phyloP scores from a whole-genome alignment of 2,329 filamentous ascomycete species.

The Fusarium sp. region DNA sequence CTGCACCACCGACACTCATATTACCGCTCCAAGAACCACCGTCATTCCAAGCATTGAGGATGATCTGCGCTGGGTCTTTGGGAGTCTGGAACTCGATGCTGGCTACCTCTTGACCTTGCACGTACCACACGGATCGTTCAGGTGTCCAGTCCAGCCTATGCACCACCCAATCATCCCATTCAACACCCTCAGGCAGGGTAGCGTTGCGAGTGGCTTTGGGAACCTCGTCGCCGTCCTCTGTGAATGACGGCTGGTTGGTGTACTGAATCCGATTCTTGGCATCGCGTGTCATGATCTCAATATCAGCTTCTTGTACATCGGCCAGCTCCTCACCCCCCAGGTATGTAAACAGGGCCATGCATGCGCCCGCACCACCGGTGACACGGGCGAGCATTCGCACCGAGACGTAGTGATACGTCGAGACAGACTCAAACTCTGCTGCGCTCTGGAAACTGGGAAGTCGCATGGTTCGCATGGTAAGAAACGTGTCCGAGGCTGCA shows the following conservation, averaged over 20 bases:
- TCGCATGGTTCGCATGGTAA: slow-evolving; percentile 63
- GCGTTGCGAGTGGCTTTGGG: slow-evolving; percentile 62
- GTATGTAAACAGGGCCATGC: slow-evolving; percentile 68
- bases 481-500: slow-evolving; percentile 56
- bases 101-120: slow-evolving; percentile 64
- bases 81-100: slow-evolving; percentile 69
- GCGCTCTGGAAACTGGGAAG: slow-evolving; percentile 61
- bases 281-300: slow-evolving; percentile 66
- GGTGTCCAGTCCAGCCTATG: slow-evolving; percentile 73
- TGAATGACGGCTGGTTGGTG: slow-evolving; percentile 71
- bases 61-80: slow-evolving; percentile 63
- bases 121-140: slow-evolving; percentile 67
- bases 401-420: slow-evolving; percentile 51
- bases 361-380: slow-evolving; percentile 61
- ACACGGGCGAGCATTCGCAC: slow-evolving; percentile 67
- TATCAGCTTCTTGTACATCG: slow-evolving; percentile 64
- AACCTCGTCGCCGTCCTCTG: slow-evolving; percentile 59
- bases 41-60: slow-evolving; percentile 73
- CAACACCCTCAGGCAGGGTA: slow-evolving; percentile 58
- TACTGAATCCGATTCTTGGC: slow-evolving; percentile 63
- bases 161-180: slow-evolving; percentile 69
- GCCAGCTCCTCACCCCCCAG: slow-evolving; percentile 53
- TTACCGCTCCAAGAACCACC: slow-evolving; percentile 71
- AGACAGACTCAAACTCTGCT: slow-evolving; percentile 61
- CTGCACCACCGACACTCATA: slow-evolving; percentile 65